These are phyloP conservation scores for Cladosporium austrohemisphaericum DNA, from an alignment of 2,329 filamentous ascomycete species.

Conservation along the genomic window DNA sequence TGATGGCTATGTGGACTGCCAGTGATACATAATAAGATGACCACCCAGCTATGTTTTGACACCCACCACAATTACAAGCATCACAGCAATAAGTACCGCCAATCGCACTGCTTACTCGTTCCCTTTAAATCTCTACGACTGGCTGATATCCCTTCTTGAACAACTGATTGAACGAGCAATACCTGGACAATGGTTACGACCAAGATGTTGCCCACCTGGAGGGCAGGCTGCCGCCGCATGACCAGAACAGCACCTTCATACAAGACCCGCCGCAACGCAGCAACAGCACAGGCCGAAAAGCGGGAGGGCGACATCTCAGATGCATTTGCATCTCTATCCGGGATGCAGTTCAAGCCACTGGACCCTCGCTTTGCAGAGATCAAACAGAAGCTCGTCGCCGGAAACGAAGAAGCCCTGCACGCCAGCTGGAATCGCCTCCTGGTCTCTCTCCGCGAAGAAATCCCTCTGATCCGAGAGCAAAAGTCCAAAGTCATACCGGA, in stretches of 20 bases:
- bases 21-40: slow-evolving; percentile 1
- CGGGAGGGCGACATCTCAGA: slow-evolving; percentile 49
- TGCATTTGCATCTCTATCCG: slow-evolving; percentile 48
- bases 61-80: neutral
- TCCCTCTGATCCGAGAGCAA: slow-evolving; percentile 41
- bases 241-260: neutral
- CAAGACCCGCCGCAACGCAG: slow-evolving; percentile 12
- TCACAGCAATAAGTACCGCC: neutral
- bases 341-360: slow-evolving; percentile 43
- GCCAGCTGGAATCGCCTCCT: slow-evolving; percentile 48
- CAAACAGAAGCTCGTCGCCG: slow-evolving; percentile 43
- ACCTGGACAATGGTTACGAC: neutral
- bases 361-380: slow-evolving; percentile 44
- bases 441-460: slow-evolving; percentile 40
- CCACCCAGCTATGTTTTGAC: neutral
- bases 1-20: neutral
- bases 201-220: neutral
- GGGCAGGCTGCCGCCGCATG: slow-evolving; percentile 8
- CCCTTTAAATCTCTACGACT: no score
- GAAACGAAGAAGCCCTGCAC: slow-evolving; percentile 46
- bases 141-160: no score
- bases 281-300: slow-evolving; percentile 35
- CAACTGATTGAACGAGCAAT: neutral
- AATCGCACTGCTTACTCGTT: neutral
- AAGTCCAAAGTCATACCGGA: slow-evolving; percentile 44